phyloP scores from a whole-genome alignment of 2,329 filamentous ascomycete genomes.

The Lachnellula subtilissima region DNA sequence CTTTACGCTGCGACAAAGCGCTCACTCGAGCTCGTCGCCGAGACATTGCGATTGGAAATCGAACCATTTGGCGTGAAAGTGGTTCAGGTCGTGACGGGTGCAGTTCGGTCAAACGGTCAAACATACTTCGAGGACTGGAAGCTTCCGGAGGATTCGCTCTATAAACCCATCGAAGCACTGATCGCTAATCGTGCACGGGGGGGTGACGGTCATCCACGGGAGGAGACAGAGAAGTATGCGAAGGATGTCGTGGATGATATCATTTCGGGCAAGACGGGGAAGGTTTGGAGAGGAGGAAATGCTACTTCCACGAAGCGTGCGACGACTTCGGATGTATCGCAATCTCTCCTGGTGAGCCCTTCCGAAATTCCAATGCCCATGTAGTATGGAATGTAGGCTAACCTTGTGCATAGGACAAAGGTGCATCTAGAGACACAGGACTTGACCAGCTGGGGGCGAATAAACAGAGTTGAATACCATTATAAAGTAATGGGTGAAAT shows the following conservation, averaged over 20 bases:
- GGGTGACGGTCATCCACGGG: background rate
- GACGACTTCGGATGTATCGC: background rate
- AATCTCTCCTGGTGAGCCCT: background rate
- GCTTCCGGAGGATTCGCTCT: conserved; percentile 7
- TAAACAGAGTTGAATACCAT: no score
- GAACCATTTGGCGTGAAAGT: conserved; percentile 12
- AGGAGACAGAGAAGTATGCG: background rate
- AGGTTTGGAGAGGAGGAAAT: conserved; percentile 2
- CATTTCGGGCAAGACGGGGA: background rate
- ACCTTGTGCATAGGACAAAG: background rate
- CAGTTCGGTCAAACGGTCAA: conserved; percentile 9
- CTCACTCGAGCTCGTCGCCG: conserved; percentile 2
- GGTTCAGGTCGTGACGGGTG: conserved; percentile 10
- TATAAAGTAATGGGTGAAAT: no score
- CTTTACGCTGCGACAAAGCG: conserved; percentile 1
- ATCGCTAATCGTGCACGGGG: background rate
- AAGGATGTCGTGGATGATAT: background rate
- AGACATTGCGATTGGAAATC: conserved; percentile 14
- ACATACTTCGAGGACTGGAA: conserved; percentile 4
- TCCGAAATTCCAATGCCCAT: background rate
- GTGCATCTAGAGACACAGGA: background rate
- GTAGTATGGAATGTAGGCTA: no score
- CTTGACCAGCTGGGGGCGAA: background rate
- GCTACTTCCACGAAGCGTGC: background rate
- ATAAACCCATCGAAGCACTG: conserved; percentile 3